Percentiles rank a stretch among this genome's conserved stretches.
phyloP scores from a whole-genome alignment of 164 flowering plant genomes.

The Tinospora cordifolia region DNA sequence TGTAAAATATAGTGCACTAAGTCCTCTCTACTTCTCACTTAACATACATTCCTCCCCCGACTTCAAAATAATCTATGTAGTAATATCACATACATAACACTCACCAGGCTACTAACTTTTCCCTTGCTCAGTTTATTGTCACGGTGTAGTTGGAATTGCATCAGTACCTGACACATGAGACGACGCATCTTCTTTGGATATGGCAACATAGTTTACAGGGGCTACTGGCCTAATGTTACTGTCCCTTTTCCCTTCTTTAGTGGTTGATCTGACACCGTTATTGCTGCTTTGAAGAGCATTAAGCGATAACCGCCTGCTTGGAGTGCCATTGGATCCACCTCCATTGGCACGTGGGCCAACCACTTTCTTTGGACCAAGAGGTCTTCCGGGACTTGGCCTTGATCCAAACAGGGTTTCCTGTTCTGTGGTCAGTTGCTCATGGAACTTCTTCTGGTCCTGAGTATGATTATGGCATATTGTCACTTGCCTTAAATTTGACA shows the following conservation, averaged over 20 bases:
- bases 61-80: conserved; percentile 10
- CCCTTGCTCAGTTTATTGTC: conserved; percentile 16
- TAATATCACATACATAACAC: conserved; percentile 17
- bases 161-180: conserved; percentile 63
- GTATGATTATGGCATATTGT: neutral
- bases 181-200: conserved; percentile 73
- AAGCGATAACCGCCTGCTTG: conserved; percentile 70
- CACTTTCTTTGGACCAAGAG: conserved; percentile 57
- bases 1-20: neutral
- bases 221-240: conserved; percentile 47
- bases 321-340: conserved; percentile 55
- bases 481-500: neutral
- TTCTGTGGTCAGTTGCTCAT: conserved; percentile 72
- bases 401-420: conserved; percentile 70
- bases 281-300: conserved; percentile 38
- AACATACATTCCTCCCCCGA: neutral
- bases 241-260: conserved; percentile 70
- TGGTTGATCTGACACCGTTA: conserved; percentile 43
- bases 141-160: conserved; percentile 55
- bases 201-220: conserved; percentile 69
- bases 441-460: conserved; percentile 83
- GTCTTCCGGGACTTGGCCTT: conserved; percentile 74
- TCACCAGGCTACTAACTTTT: neutral
- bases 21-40: neutral
- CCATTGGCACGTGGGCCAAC: conserved; percentile 76